A percentile compares a stretch with the other conserved stretches of the same genome.
Conservation (phyloP, 805 yeast species). For the Peterozyma toletana region DNA sequence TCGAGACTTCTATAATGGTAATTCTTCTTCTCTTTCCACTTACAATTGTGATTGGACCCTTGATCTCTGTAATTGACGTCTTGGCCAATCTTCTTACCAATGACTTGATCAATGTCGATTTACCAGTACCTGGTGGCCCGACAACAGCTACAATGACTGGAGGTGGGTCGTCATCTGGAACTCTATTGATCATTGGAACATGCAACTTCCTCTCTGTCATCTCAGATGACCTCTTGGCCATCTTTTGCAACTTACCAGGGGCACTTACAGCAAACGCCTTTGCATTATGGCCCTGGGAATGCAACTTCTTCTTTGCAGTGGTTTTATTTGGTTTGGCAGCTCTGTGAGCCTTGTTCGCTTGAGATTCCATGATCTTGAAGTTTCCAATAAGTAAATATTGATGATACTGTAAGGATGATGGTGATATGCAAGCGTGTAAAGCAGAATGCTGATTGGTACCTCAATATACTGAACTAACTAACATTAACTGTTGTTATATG, state of each 20-base stretch:
- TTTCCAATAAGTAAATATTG: too few species aligned
- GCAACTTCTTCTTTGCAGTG: constrained; percentile 80
- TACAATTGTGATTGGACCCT: constrained; percentile 95
- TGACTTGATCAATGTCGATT: constrained; percentile 86
- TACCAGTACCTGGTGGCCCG: constrained; percentile 99
- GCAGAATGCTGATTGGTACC: too few species aligned
- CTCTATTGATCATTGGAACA: constrained; percentile 96
- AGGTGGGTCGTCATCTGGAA: constrained; percentile 97
- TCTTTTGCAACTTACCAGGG: constrained; percentile 80
- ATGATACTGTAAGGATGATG: too few species aligned
- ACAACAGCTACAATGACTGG: constrained; percentile 95
- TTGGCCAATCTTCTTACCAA: constrained; percentile 83
- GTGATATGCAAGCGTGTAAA: too few species aligned
- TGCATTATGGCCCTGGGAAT: constrained; percentile 78
- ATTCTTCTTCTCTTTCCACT: constrained; percentile 90
- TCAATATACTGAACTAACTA: too few species aligned
- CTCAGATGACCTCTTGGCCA: constrained; percentile 83
- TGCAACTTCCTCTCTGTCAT: constrained; percentile 75
- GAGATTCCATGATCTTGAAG: constrained; percentile 23
- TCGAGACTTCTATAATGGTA: constrained; percentile 88
- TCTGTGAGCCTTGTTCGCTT: constrained; percentile 79
- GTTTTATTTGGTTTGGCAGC: constrained; percentile 37
- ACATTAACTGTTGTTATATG: too few species aligned
- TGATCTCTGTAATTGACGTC: constrained; percentile 75
- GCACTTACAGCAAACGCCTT: constrained; percentile 78